Percentiles rank a stretch among this genome's conserved stretches.
phyloP scores from a whole-genome alignment of 768 basidiomycete genomes.

The Russula compacta region DNA sequence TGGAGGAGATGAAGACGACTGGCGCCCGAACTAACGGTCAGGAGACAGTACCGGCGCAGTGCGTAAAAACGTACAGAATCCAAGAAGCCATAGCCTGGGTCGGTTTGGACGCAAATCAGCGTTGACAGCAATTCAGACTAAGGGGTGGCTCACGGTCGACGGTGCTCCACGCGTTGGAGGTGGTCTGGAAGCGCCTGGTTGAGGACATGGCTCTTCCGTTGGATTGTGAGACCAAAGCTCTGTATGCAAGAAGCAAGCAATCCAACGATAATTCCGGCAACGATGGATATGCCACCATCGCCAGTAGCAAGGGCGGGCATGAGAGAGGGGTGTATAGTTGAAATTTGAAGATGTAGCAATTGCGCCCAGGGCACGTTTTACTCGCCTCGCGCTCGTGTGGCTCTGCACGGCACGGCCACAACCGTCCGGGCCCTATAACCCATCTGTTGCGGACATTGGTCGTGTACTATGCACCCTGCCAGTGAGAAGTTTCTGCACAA shows the following conservation, averaged over 20 bases:
- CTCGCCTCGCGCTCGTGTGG: not conserved
- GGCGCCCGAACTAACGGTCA: not conserved
- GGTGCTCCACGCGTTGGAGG: constrained; percentile 59
- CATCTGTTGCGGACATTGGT: no score
- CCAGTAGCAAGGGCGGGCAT: constrained; percentile 22
- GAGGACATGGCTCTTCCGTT: constrained; percentile 85
- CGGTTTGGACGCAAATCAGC: not conserved
- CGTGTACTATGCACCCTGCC: no score
- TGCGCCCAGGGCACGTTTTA: not conserved
- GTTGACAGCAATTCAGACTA: not conserved
- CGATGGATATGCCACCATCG: constrained; percentile 31
- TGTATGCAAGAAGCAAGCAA: constrained; percentile 84
- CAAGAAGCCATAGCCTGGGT: constrained; percentile 75
- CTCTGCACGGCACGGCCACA: no score
- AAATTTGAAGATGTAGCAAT: not conserved
- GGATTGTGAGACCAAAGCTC: constrained; percentile 83
- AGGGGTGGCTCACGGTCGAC: constrained; percentile 55
- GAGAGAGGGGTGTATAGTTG: not conserved
- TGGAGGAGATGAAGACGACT: constrained; percentile 79
- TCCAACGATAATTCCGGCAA: constrained; percentile 45
- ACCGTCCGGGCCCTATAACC: no score
- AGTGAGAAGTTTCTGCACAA: not conserved
- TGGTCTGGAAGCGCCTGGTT: constrained; percentile 64
- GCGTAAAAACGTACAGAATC: constrained; percentile 44
- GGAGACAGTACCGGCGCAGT: not conserved